Conservation (phyloP, 441 rosid genomes). For the Populus hybrid region DNA sequence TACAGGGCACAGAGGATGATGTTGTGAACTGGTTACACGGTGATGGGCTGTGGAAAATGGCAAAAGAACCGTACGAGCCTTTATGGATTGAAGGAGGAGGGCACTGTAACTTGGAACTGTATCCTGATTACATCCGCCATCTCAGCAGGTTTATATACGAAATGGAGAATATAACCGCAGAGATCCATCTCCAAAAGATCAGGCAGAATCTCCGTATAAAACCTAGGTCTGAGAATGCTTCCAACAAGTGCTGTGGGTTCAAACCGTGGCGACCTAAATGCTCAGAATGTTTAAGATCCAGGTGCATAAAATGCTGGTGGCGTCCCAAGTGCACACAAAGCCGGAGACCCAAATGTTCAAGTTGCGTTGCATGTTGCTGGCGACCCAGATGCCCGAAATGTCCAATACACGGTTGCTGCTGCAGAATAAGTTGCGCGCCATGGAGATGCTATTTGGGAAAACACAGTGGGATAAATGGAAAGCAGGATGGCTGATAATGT, state of each 20-base stretch:
- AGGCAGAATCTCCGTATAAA: conserved; percentile 43
- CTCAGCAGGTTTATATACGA: conserved; percentile 74
- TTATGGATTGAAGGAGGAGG: conserved; percentile 99
- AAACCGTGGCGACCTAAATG: conserved; percentile 51
- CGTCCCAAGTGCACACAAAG: conserved; percentile 31
- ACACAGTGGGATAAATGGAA: conserved; percentile 22
- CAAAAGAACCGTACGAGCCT: conserved; percentile 86
- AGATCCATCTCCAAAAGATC: conserved; percentile 68
- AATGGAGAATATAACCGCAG: conserved; percentile 78
- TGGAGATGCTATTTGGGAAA: conserved; percentile 37
- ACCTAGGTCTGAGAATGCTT: conserved; percentile 25
- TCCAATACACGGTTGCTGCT: conserved; percentile 24
- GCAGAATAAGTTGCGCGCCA: conserved; percentile 38
- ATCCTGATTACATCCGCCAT: conserved; percentile 87
- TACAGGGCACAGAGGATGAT: conserved; percentile 94
- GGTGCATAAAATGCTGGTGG: conserved; percentile 38
- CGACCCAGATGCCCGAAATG: conserved; percentile 37
- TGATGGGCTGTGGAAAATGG: conserved; percentile 81
- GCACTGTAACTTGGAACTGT: conserved; percentile 94
- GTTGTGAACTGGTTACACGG: conserved; percentile 98
- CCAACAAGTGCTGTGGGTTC: conserved; percentile 48
- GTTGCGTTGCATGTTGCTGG: conserved; percentile 31
- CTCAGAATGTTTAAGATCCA: conserved; percentile 31
- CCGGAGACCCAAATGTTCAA: conserved; percentile 19
- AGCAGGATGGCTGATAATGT: conserved; percentile 32